Evolutionary conservation across 352 stramenopile species (phyloP), one percentile per base, ranked within the genome.

Genomic region (Pythium dissimile): DNA sequence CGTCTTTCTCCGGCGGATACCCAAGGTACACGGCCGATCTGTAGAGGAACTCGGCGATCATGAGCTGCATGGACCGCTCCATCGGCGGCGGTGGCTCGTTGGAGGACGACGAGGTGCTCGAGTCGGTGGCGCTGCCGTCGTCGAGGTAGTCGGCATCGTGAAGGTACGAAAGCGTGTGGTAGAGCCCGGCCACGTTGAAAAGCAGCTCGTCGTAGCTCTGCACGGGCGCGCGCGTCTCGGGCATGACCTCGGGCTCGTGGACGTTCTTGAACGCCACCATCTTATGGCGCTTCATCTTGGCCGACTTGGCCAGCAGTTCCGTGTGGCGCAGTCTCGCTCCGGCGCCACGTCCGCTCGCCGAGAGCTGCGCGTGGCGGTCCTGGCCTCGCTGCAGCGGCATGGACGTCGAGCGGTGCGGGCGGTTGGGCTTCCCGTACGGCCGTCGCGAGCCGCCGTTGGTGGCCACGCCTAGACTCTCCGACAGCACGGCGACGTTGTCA

Each of bases 11-110:
- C 37, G 65, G 59, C 5, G 66, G 72, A 50, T 86, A 80, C 1
- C 80, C 80, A 20, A 91, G 51, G 59, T 82, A 87, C 42, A 88
- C 63, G 41, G 77, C 80, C 46, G 80, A 88, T 9, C 80, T 74
- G 56, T 86, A 85, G 13, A 91, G 73, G 41, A 91, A 91, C 65
- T 91, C 80, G 30, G 78, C 80, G 64, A 91, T 86, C 75, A 91
- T 83, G 59, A 91, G 73, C 50, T 75, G 70, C 62, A 86, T 70
- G n/a, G 80, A 90, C 9, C 75, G 73, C 60, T 88, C 77, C 0
- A 55, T 21, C 47, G 45, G 39, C 47, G 75, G 57, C 30, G 37
- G 43, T 34, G 44, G 13, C n/a, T 53, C 47, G 47, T 43, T 26
- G 11, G 20, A 31, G 35, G 32, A 37, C 35, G 48, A 46, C 32